Evolutionary conservation across 306 rosid genomes (phyloP).

Genomic region (Argentina anserina): DNA sequence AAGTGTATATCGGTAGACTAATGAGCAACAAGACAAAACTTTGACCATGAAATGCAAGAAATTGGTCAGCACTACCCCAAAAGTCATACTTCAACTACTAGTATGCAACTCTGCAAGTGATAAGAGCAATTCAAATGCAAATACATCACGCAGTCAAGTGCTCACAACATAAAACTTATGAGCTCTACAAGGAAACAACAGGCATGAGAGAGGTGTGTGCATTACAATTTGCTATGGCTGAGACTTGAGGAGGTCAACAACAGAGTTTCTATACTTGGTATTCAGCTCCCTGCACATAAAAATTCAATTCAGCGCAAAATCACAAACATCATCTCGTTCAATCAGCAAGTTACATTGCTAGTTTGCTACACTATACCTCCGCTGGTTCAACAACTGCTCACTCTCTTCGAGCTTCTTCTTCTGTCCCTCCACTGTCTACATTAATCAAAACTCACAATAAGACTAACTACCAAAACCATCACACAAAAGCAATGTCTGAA

Average conservation of each 20-base stretch:
- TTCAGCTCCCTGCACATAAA: slow-evolving; percentile 63
- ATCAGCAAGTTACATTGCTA: slow-evolving; percentile 2
- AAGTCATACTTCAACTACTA: background rate
- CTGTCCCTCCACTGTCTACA: slow-evolving; percentile 89
- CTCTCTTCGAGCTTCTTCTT: slow-evolving; percentile 75
- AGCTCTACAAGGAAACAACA: background rate
- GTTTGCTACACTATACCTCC: slow-evolving; percentile 57
- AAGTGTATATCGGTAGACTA: background rate
- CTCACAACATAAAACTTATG: background rate
- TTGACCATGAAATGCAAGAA: background rate
- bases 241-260: slow-evolving; percentile 66
- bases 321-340: slow-evolving; percentile 4
- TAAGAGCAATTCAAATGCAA: background rate
- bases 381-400: slow-evolving; percentile 63
- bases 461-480: background rate
- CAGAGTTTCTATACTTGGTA: slow-evolving; percentile 59
- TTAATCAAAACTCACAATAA: slow-evolving; percentile 14
- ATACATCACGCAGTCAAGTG: background rate
- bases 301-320: background rate
- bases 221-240: slow-evolving; percentile 39
- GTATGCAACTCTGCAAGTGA: no score
- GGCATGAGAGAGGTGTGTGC: background rate
- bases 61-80: background rate
- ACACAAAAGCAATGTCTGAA: background rate
- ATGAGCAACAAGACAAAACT: background rate